phyloP scores from a whole-genome alignment of 345 rosid genomes.

The Clarkia xantiana region DNA sequence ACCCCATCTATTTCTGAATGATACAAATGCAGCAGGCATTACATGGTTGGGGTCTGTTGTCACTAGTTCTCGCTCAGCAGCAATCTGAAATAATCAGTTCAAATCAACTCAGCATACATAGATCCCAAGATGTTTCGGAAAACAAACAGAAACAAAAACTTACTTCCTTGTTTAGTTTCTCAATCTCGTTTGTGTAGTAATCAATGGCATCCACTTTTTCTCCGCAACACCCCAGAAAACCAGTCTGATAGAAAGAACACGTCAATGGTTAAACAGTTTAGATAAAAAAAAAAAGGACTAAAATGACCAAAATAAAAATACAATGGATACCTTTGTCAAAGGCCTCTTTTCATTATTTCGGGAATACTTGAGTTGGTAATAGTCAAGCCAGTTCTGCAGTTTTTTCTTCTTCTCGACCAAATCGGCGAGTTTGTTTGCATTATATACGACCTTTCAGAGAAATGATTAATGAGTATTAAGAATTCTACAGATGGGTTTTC shows the following conservation, averaged over 20 bases:
- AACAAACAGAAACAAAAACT: slow-evolving; percentile 9
- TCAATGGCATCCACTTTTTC: slow-evolving; percentile 69
- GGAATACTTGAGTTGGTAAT: slow-evolving; percentile 48
- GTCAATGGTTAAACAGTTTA: not conserved
- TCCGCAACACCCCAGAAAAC: slow-evolving; percentile 78
- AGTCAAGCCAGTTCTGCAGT: slow-evolving; percentile 79
- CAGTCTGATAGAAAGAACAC: slow-evolving; percentile 63
- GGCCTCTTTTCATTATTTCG: slow-evolving; percentile 48
- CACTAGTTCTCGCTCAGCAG: slow-evolving; percentile 46
- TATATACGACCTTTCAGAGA: slow-evolving; percentile 48
- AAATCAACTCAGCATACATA: not conserved
- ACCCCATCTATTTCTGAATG: slow-evolving; percentile 89
- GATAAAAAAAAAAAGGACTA: slow-evolving; percentile 1
- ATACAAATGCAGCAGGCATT: slow-evolving; percentile 94
- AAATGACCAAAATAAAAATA: not conserved
- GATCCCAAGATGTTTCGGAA: not conserved
- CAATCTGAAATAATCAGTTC: slow-evolving; percentile 34
- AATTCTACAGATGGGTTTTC: too few species aligned
- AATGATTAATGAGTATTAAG: too few species aligned
- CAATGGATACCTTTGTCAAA: slow-evolving; percentile 35
- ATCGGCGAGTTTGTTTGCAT: slow-evolving; percentile 72
- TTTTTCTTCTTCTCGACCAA: slow-evolving; percentile 58
- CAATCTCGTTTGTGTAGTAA: slow-evolving; percentile 40
- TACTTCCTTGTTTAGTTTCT: slow-evolving; percentile 57
- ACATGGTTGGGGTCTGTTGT: slow-evolving; percentile 50